A percentile compares a stretch with the other conserved stretches of the same genome.
Conservation (phyloP, 2,329 filamentous ascomycete genomes). For the Arthrobotrys entomopaga region DNA sequence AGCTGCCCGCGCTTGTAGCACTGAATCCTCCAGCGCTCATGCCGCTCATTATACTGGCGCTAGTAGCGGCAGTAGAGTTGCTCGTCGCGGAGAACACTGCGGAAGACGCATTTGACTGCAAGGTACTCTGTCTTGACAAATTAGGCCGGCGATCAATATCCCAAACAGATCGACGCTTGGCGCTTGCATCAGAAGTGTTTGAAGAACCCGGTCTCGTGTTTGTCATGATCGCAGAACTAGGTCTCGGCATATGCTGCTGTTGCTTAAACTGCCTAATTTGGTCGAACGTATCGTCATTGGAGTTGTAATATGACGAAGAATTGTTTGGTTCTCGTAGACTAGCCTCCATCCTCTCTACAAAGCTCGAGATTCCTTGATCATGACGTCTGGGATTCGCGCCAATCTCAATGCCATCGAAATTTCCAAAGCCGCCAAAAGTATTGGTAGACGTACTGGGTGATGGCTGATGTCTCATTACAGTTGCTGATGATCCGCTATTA, state of each 20-base stretch:
- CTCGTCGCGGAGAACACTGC: constrained; percentile 65
- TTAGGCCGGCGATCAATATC: constrained; percentile 47
- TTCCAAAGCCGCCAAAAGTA: constrained; percentile 71
- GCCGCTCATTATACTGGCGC: constrained; percentile 91
- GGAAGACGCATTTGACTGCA: constrained; percentile 48
- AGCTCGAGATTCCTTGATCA: constrained; percentile 44
- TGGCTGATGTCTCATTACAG: constrained; percentile 71
- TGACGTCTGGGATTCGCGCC: constrained; percentile 33
- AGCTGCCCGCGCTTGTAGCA: constrained; percentile 92
- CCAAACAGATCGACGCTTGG: constrained; percentile 52
- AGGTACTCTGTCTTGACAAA: constrained; percentile 51
- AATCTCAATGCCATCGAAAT: constrained; percentile 66
- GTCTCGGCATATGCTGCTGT: constrained; percentile 37
- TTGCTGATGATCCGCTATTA: constrained; percentile 37
- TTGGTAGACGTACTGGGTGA: constrained; percentile 71
- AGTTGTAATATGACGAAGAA: constrained; percentile 36
- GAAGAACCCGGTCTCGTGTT: constrained; percentile 24
- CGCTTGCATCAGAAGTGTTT: constrained; percentile 32
- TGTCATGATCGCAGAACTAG: constrained; percentile 37
- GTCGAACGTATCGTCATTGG: constrained; percentile 46
- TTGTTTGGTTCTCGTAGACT: constrained; percentile 31
- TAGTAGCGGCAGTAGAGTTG: constrained; percentile 76
- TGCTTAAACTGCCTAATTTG: constrained; percentile 47
- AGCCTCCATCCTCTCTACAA: constrained; percentile 51
- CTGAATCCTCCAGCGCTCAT: constrained; percentile 89